phyloP scores from a whole-genome alignment of 345 rosid genomes.

The Stellera chamaejasme region DNA sequence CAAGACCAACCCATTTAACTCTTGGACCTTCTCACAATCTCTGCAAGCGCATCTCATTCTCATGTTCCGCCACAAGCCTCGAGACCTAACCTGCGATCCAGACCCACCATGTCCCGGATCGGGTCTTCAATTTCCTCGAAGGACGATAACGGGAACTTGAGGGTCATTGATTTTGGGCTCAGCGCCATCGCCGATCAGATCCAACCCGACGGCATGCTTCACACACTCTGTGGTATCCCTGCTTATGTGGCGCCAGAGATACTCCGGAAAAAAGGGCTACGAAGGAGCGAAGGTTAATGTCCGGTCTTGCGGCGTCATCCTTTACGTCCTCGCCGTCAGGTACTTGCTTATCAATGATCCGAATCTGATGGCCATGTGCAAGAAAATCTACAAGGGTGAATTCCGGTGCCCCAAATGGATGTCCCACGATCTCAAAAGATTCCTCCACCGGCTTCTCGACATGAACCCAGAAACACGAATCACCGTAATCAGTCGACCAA shows the following conservation, averaged over 20 bases:
- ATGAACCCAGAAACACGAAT: slow-evolving; percentile 71
- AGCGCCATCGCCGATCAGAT: too few relatives aligned
- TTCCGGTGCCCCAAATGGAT: slow-evolving; percentile 85
- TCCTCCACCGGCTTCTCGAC: slow-evolving; percentile 70
- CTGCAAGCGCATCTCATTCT: slow-evolving; percentile 26
- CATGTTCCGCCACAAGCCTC: slow-evolving; percentile 28
- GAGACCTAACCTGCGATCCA: slow-evolving; percentile 14
- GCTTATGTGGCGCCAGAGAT: slow-evolving; percentile 98
- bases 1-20: slow-evolving; percentile 14
- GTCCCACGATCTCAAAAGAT: slow-evolving; percentile 60
- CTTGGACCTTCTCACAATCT: slow-evolving; percentile 9
- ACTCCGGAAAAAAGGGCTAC: slow-evolving; percentile 59
- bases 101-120: slow-evolving; percentile 24
- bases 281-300: slow-evolving; percentile 87
- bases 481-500: too few relatives aligned
- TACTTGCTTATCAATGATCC: slow-evolving; percentile 83
- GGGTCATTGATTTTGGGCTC: too few relatives aligned
- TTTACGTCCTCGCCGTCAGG: slow-evolving; percentile 75
- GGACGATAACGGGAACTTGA: too few relatives aligned
- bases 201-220: too few relatives aligned
- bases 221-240: slow-evolving; percentile 55
- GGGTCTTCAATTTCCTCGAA: slow-evolving; percentile 84
- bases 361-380: slow-evolving; percentile 75
- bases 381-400: slow-evolving; percentile 77
- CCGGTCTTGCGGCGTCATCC: slow-evolving; percentile 83